Evolutionary conservation across 2,329 filamentous ascomycete genomes (phyloP).

Genomic region (Xylaria multiplex): DNA sequence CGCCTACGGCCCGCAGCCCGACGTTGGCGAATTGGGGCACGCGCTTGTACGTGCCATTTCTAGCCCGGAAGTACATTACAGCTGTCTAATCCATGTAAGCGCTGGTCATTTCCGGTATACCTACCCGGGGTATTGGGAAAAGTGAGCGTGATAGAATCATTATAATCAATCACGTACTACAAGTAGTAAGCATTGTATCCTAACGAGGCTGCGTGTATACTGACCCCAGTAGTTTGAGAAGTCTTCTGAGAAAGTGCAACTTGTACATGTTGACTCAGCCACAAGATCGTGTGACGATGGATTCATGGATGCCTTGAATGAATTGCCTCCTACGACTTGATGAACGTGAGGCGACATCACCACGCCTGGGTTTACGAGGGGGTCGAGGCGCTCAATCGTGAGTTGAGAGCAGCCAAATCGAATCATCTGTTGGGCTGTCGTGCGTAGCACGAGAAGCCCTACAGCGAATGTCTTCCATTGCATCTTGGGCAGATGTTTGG

Average conservation of each 20-base stretch:
- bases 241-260: constrained; percentile 44
- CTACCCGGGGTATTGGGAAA: no score
- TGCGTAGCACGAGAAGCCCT: constrained; percentile 38
- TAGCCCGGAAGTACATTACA: constrained; percentile 42
- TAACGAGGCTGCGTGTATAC: no score
- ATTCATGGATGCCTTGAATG: constrained; percentile 45
- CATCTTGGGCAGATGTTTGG: constrained; percentile 35
- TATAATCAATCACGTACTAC: no score
- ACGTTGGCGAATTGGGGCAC: constrained; percentile 47
- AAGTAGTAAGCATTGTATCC: no score
- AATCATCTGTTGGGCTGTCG: constrained; percentile 49
- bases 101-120: no score
- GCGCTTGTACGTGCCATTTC: constrained; percentile 45
- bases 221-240: constrained; percentile 44
- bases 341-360: constrained; percentile 46
- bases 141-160: no score
- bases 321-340: constrained; percentile 48
- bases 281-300: constrained; percentile 42
- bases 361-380: constrained; percentile 45
- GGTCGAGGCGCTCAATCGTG: constrained; percentile 47
- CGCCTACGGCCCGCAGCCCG: constrained; percentile 43
- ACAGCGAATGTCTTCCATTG: constrained; percentile 37
- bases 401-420: constrained; percentile 48
- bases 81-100: constrained; percentile 36
- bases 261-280: constrained; percentile 44